These are phyloP conservation scores for Solanum medicagineum DNA, from an alignment of 257 asterid genomes.

Conservation along the genomic window DNA sequence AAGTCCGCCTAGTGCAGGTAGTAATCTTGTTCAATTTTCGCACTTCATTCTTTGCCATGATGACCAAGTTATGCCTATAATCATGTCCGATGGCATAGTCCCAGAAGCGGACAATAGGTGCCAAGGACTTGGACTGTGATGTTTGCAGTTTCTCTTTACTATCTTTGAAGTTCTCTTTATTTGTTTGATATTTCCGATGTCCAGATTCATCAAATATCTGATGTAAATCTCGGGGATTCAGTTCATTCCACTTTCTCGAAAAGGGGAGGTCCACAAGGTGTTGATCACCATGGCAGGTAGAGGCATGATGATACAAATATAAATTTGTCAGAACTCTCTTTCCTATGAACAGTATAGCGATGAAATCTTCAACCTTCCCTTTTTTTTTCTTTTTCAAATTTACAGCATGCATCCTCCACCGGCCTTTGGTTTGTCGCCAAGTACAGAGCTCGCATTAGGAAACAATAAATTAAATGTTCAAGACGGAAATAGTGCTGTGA, in stretches of 20 bases:
- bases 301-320: neutral
- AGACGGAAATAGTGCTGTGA: slow-evolving; percentile 38
- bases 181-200: neutral
- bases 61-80: neutral
- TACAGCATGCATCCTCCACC: slow-evolving; percentile 61
- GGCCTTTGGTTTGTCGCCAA: slow-evolving; percentile 43
- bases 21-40: neutral
- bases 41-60: neutral
- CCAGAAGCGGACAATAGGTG: neutral
- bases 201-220: slow-evolving; percentile 46
- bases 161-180: neutral
- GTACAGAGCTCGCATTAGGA: slow-evolving; percentile 27
- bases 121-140: neutral
- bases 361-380: neutral
- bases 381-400: neutral
- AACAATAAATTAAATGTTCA: slow-evolving; percentile 22
- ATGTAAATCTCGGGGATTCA: slow-evolving; percentile 34
- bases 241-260: slow-evolving; percentile 25
- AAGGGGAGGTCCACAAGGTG: slow-evolving; percentile 20
- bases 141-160: neutral
- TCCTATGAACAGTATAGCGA: neutral
- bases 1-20: slow-evolving; percentile 86
- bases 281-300: slow-evolving; percentile 22
- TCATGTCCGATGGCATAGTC: neutral
- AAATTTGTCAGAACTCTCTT: neutral